Conservation (phyloP, 2,329 filamentous ascomycete genomes). For the Epichloe scottii region DNA sequence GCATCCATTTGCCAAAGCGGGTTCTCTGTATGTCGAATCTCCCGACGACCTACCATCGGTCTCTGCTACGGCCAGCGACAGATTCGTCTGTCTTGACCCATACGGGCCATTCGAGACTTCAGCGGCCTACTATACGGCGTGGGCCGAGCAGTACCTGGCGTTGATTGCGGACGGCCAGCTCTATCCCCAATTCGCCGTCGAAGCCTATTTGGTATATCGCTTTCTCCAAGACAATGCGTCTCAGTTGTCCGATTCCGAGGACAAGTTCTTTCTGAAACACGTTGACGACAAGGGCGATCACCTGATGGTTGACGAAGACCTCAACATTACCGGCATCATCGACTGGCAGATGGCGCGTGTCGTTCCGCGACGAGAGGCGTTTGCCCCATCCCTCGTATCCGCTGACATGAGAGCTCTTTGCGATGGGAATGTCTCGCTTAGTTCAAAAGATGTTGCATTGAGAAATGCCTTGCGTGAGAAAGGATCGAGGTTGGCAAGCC, state of each 20-base stretch:
- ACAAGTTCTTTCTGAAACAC: slow-evolving; percentile 29
- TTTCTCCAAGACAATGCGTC: slow-evolving; percentile 20
- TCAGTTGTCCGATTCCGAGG: background rate
- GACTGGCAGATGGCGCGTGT: slow-evolving; percentile 13
- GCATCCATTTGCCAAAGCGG: slow-evolving; percentile 13
- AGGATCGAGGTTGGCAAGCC: background rate
- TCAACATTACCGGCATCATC: slow-evolving; percentile 26
- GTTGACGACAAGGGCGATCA: slow-evolving; percentile 34
- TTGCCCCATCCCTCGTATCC: slow-evolving; percentile 8
- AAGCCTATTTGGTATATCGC: slow-evolving; percentile 24
- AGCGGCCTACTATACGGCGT: slow-evolving; percentile 12
- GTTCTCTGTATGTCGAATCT: slow-evolving; percentile 11
- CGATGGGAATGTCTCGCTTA: slow-evolving; percentile 7
- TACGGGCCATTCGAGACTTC: slow-evolving; percentile 10
- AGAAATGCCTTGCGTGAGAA: slow-evolving; percentile 6
- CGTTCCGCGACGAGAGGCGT: slow-evolving; percentile 10
- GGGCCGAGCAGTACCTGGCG: slow-evolving; percentile 1
- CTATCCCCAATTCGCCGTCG: slow-evolving; percentile 14
- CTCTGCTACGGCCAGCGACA: slow-evolving; percentile 13
- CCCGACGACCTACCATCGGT: slow-evolving; percentile 8
- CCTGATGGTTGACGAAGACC: slow-evolving; percentile 28
- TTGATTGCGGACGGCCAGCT: slow-evolving; percentile 20
- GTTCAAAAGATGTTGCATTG: slow-evolving; percentile 8
- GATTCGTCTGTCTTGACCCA: slow-evolving; percentile 14
- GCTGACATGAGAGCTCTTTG: slow-evolving; percentile 8